phyloP scores from a whole-genome alignment of 495 filamentous ascomycete genomes.

The Trichoderma gamsii region DNA sequence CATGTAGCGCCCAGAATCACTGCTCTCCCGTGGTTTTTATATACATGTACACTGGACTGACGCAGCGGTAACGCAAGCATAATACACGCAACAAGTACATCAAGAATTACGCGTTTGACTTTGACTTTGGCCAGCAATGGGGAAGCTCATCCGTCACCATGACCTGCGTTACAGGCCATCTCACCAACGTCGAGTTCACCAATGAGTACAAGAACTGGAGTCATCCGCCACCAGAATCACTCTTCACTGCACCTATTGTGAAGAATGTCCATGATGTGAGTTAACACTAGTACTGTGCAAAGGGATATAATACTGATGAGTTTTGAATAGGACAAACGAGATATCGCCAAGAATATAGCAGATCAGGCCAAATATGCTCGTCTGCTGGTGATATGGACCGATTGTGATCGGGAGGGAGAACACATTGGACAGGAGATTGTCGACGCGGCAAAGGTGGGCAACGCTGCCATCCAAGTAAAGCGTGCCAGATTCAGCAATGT shows the following conservation, averaged over 20 bases:
- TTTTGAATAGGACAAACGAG: conserved; percentile 58
- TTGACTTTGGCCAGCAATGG: conserved; percentile 77
- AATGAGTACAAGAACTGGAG: conserved; percentile 66
- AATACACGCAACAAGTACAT: conserved; percentile 65
- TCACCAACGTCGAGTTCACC: conserved; percentile 68
- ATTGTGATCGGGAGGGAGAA: conserved; percentile 97
- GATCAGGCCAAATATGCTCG: conserved; percentile 61
- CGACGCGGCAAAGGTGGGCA: conserved; percentile 67
- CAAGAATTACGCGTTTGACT: conserved; percentile 92
- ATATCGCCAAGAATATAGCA: conserved; percentile 80
- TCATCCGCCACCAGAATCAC: conserved; percentile 66
- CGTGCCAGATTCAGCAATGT: conserved; percentile 93
- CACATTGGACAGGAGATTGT: conserved; percentile 93
- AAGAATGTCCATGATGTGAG: conserved; percentile 58
- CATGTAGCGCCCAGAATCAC: too few relatives aligned
- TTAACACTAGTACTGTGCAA: background rate
- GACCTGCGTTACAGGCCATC: conserved; percentile 86
- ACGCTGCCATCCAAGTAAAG: conserved; percentile 68
- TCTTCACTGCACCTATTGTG: conserved; percentile 78
- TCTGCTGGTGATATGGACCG: conserved; percentile 92
- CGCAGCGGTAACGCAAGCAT: conserved; percentile 23
- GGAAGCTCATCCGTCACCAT: conserved; percentile 78
- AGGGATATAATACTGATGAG: background rate
- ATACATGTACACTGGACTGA: background rate
- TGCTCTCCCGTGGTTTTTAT: background rate